Base-by-base conservation (phyloP, 148 eudicot genomes). In the Dianthus caryophyllus region DNA sequence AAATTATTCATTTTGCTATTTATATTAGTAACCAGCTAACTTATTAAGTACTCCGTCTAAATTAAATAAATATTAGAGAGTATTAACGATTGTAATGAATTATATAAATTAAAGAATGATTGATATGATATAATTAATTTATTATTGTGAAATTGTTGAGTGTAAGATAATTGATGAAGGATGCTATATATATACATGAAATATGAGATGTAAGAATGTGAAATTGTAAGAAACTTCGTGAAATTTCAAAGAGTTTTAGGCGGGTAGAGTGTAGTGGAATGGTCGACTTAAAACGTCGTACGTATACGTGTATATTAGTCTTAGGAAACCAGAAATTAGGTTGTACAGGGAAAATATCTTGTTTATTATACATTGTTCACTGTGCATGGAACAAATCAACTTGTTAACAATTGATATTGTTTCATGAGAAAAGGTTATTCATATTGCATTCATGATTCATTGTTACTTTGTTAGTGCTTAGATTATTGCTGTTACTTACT, bases 181-280 rank as follows among this genome's bases (percentile, higher is more conserved):
- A 15, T 14, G 66, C 38, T 39, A 24, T 63, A 21, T 41, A 39
- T 39, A 39, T 22, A 5, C 13, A 61, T 44, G 17, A 21, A 36
- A 61, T 43, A 17, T 61, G 25, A 17, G 47, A 61, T 36, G 44
- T 4, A 54, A 30, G 8, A 14, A 41, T 41, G 44, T 41, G 44
- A 41, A 41, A 41, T 41, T 41, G 44, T 41, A 41, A 6, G 44
- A 30, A 29, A 29, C 5, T 58, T 0, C 6, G 62, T 33, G 3
- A 7, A 33, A 29, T 30, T 58, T 58, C 62, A 58, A 58, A 58
- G 62, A 31, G 7, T 15, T 58, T 30, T 58, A 58, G 62, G 62
- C 62, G 62, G 62, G 62, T 58, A 56, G 38, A 56, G 41, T 5
- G 7, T 29, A 58, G 62, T 58, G 62, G 62, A 30, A 36, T 58